Evolutionary conservation across 345 rosid genomes (phyloP).

Genomic region (Populus deltoides): DNA sequence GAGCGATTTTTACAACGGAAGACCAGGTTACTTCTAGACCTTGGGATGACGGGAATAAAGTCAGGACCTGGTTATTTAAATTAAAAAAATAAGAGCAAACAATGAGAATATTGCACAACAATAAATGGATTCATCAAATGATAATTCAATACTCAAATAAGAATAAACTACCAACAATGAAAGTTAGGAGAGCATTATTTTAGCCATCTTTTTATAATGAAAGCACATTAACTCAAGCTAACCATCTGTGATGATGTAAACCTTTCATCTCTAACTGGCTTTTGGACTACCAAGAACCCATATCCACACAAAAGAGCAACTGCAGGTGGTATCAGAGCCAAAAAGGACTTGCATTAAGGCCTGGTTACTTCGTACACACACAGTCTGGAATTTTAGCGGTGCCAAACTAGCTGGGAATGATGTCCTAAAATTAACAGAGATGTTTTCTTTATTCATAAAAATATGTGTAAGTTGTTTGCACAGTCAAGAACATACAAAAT

Average conservation of each 20-base stretch:
- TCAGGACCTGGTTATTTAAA: conserved; percentile 47
- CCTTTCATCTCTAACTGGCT: background rate
- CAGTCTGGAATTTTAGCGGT: background rate
- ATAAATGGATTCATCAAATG: background rate
- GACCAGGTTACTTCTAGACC: conserved; percentile 85
- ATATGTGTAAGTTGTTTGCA: background rate
- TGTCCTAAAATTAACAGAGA: background rate
- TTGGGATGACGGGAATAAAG: conserved; percentile 85
- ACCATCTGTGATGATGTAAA: background rate
- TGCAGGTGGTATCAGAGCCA: background rate
- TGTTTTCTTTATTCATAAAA: background rate
- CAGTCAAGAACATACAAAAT: background rate
- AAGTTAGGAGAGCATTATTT: background rate
- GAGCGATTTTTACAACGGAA: conserved; percentile 91
- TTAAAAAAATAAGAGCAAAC: background rate
- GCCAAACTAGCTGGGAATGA: no score
- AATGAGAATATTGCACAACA: background rate
- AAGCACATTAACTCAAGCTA: background rate
- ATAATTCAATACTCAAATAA: background rate
- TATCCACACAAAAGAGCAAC: background rate
- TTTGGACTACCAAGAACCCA: background rate
- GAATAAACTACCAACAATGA: background rate
- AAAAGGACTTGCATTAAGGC: background rate
- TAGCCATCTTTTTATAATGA: background rate
- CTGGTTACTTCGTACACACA: background rate